Conservation (phyloP, 257 asterid genomes). For the Orobanche coerulescens region DNA sequence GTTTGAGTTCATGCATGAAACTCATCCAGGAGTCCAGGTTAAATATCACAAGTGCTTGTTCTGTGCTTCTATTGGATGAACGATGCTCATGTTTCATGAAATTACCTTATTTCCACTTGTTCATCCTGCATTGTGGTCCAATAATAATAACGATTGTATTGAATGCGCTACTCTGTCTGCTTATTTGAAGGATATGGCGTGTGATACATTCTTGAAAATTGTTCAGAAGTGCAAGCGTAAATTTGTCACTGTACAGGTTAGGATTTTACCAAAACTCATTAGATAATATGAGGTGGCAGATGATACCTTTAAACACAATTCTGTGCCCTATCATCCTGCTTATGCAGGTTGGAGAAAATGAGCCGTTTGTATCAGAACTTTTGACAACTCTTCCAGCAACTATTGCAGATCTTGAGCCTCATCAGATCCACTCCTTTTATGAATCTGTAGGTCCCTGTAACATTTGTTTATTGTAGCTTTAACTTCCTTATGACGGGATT, state of each 20-base stretch:
- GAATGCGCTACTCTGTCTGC: constrained; percentile 9
- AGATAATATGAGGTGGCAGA: neutral
- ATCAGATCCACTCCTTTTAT: constrained; percentile 92
- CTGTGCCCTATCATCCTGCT: constrained; percentile 17
- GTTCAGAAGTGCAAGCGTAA: constrained; percentile 99
- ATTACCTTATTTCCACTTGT: neutral
- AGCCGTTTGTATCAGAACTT: constrained; percentile 93
- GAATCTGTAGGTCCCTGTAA: constrained; percentile 65
- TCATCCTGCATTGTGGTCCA: constrained; percentile 14
- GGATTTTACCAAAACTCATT: neutral
- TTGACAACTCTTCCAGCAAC: constrained; percentile 76
- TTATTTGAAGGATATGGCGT: constrained; percentile 84
- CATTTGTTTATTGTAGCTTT: neutral
- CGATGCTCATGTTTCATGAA: neutral
- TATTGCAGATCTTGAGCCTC: constrained; percentile 88
- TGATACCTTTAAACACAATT: constrained; percentile 3
- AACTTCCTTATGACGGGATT: neutral
- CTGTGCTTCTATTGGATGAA: neutral
- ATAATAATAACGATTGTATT: neutral
- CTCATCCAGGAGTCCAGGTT: constrained; percentile 99
- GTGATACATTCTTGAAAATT: constrained; percentile 94
- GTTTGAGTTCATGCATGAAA: constrained; percentile 99
- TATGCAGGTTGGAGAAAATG: constrained; percentile 87
- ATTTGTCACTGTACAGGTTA: constrained; percentile 82
- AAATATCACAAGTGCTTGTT: constrained; percentile 2